Evolutionary conservation across 164 flowering plant genomes (phyloP).

Genomic region (Magnolia sinica): DNA sequence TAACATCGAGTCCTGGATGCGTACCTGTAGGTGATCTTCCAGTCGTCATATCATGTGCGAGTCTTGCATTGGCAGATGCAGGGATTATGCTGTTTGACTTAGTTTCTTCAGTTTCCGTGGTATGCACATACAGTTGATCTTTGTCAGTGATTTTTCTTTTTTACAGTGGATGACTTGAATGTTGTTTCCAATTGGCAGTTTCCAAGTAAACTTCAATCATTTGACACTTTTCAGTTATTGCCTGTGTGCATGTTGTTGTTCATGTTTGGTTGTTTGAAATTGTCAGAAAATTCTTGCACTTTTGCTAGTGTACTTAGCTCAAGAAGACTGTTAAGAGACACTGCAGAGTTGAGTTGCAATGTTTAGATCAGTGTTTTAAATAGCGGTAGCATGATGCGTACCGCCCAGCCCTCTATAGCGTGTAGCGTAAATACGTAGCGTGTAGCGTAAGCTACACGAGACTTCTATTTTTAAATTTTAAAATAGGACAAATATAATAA

Average conservation of each 20-base stretch:
- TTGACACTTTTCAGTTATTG: not conserved
- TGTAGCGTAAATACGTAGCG: too few relatives aligned
- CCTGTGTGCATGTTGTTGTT: not conserved
- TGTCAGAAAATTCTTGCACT: too few relatives aligned
- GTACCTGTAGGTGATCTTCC: slow-evolving; percentile 80
- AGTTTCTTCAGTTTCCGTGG: slow-evolving; percentile 89
- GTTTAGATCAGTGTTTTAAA: too few relatives aligned
- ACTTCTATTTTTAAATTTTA: too few relatives aligned
- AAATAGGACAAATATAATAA: too few relatives aligned
- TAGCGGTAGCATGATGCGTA: too few relatives aligned
- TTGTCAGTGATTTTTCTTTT: not conserved
- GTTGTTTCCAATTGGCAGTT: not conserved
- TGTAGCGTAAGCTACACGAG: too few relatives aligned
- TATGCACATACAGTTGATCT: slow-evolving; percentile 25
- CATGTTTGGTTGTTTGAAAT: too few relatives aligned
- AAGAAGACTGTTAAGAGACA: too few relatives aligned
- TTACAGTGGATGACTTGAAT: not conserved
- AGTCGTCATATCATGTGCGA: slow-evolving; percentile 91
- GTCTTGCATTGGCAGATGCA: slow-evolving; percentile 96
- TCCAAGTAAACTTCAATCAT: not conserved
- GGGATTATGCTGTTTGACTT: slow-evolving; percentile 96
- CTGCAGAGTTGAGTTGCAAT: too few relatives aligned
- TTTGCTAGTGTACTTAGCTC: too few relatives aligned
- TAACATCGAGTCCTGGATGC: not conserved
- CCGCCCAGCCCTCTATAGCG: too few relatives aligned